A percentile compares a stretch with the other conserved stretches of the same genome.
Conservation (phyloP, 805 yeast genomes). For the Hanseniaspora meyeri region DNA sequence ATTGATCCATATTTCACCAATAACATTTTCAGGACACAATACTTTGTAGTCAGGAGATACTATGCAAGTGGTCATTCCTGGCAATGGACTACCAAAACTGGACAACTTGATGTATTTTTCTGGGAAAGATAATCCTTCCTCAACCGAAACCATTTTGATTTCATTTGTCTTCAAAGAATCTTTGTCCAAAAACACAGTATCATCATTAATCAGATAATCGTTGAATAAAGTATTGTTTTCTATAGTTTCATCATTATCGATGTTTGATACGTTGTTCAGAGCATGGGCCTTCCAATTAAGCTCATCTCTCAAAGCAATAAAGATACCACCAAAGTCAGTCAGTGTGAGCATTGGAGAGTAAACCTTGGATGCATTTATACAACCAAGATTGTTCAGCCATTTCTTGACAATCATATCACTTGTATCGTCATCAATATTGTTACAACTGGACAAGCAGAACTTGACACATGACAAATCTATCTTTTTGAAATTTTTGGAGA, state of each 20-base stretch:
- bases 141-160: constrained; percentile 22
- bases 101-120: constrained; percentile 58
- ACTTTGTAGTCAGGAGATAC: constrained; percentile 86
- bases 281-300: constrained; percentile 25
- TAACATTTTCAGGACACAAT: constrained; percentile 60
- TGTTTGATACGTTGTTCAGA: not conserved
- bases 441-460: constrained; percentile 83
- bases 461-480: constrained; percentile 69
- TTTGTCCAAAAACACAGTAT: constrained; percentile 27
- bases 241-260: not conserved
- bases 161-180: constrained; percentile 27
- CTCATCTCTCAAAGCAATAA: constrained; percentile 86
- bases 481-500: constrained; percentile 53
- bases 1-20: constrained; percentile 98
- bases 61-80: constrained; percentile 85
- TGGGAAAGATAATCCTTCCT: constrained; percentile 20
- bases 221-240: constrained; percentile 12
- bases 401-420: constrained; percentile 78
- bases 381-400: constrained; percentile 84
- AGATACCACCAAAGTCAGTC: constrained; percentile 93
- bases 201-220: constrained; percentile 15
- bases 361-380: constrained; percentile 57
- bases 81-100: constrained; percentile 87
- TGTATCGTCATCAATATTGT: constrained; percentile 86
- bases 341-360: constrained; percentile 81